Evolutionary conservation across 2,329 filamentous ascomycete species (phyloP).

Genomic region (Calonectria pauciramosa): DNA sequence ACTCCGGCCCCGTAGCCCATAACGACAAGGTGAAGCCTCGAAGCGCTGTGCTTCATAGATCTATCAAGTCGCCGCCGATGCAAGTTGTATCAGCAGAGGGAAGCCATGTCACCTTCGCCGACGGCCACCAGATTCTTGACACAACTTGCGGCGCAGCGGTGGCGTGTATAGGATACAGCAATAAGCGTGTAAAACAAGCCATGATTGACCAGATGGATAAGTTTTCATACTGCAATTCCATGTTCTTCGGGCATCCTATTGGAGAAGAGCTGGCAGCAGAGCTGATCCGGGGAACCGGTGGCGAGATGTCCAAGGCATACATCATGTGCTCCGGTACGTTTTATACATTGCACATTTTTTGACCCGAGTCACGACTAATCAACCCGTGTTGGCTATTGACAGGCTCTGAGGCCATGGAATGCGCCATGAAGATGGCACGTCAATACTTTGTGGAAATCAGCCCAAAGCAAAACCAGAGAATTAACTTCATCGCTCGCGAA

Average conservation of each 20-base stretch:
- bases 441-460: conserved; percentile 59
- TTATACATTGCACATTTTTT: not conserved
- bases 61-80: not conserved
- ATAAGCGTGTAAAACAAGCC: conserved; percentile 40
- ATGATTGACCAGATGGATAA: conserved; percentile 36
- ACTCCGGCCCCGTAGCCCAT: not conserved
- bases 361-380: not conserved
- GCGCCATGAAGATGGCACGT: conserved; percentile 60
- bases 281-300: conserved; percentile 37
- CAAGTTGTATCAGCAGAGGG: not conserved
- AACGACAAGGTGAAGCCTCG: not conserved
- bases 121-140: conserved; percentile 41
- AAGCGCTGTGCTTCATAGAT: not conserved
- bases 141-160: conserved; percentile 43
- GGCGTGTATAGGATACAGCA: conserved; percentile 40
- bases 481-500: conserved; percentile 35
- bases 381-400: fast-evolving
- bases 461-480: conserved; percentile 56
- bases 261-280: conserved; percentile 37
- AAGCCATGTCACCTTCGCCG: conserved; percentile 25
- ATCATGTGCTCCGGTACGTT: conserved; percentile 26
- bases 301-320: conserved; percentile 36
- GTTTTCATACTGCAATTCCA: conserved; percentile 38
- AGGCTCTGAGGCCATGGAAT: conserved; percentile 65
- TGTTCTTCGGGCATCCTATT: conserved; percentile 39